Evolutionary conservation across 2,329 filamentous ascomycete genomes (phyloP).

Genomic region (Drechslera avenae): DNA sequence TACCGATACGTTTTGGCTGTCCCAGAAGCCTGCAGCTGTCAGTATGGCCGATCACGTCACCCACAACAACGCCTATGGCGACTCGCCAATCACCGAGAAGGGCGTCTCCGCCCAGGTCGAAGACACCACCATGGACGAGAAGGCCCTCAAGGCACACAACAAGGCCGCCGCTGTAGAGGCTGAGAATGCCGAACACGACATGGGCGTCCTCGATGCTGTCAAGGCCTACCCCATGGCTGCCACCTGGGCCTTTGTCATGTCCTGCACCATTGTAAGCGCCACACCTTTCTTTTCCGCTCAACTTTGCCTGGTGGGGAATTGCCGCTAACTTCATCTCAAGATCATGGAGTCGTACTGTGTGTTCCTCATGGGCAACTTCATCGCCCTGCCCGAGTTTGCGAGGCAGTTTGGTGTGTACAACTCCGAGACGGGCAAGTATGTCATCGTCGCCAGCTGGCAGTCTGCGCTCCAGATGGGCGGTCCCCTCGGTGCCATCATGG

Average conservation of each 20-base stretch:
- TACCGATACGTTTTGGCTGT: slow-evolving; percentile 15
- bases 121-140: slow-evolving; percentile 41
- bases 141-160: slow-evolving; percentile 50
- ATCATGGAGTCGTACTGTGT: slow-evolving; percentile 70
- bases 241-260: slow-evolving; percentile 62
- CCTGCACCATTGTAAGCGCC: slow-evolving; percentile 57
- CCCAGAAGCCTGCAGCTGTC: slow-evolving; percentile 21
- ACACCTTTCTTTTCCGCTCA: slow-evolving; percentile 14
- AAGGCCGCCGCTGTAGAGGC: slow-evolving; percentile 62
- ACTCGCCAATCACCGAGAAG: slow-evolving; percentile 27
- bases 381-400: slow-evolving; percentile 58
- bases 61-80: slow-evolving; percentile 23
- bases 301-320: slow-evolving; percentile 12
- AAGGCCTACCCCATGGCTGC: slow-evolving; percentile 59
- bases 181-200: slow-evolving; percentile 60
- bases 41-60: slow-evolving; percentile 30
- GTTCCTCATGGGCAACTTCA: slow-evolving; percentile 65
- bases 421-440: slow-evolving; percentile 19
- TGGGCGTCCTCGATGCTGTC: slow-evolving; percentile 57
- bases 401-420: slow-evolving; percentile 54
- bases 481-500: slow-evolving; percentile 64
- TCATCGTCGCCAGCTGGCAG: slow-evolving; percentile 63
- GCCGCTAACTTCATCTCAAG: slow-evolving; percentile 45
- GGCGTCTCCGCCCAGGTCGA: slow-evolving; percentile 25
- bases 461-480: slow-evolving; percentile 62